A percentile compares a stretch with the other conserved stretches of the same genome.
Evolutionary conservation across 768 basidiomycete genomes (phyloP).

Genomic region (Sporobolomyces pararoseus): DNA sequence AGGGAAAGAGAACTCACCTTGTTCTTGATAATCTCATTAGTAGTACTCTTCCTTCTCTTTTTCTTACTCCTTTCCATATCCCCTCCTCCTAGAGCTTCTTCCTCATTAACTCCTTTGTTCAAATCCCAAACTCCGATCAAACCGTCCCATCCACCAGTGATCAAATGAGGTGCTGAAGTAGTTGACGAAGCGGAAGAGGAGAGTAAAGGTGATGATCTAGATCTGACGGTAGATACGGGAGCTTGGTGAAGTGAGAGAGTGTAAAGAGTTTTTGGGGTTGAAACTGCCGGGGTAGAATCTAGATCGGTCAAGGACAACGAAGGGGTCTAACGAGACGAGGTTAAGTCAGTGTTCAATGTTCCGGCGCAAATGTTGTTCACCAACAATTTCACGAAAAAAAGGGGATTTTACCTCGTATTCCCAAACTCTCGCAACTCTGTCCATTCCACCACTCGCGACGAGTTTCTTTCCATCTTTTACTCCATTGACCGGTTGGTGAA

Average conservation of each 20-base stretch:
- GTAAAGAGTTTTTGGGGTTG: slow-evolving; percentile 58
- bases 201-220: slow-evolving; percentile 46
- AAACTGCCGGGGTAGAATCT: slow-evolving; percentile 47
- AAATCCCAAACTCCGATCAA: slow-evolving; percentile 81
- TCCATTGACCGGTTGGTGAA: slow-evolving; percentile 49
- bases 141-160: slow-evolving; percentile 84
- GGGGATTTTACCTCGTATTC: slow-evolving; percentile 30
- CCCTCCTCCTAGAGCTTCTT: slow-evolving; percentile 51
- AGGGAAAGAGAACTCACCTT: slow-evolving; percentile 47
- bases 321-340: slow-evolving; percentile 22
- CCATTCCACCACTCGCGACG: slow-evolving; percentile 62
- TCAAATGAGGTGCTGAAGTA: slow-evolving; percentile 57
- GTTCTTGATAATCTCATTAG: slow-evolving; percentile 55
- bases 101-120: slow-evolving; percentile 61
- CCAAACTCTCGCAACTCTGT: slow-evolving; percentile 49
- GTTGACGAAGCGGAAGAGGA: slow-evolving; percentile 45
- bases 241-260: slow-evolving; percentile 78
- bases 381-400: too few species aligned
- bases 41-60: slow-evolving; percentile 62
- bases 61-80: slow-evolving; percentile 54
- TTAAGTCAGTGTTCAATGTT: too few species aligned
- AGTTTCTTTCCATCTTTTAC: slow-evolving; percentile 14
- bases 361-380: too few species aligned
- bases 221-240: slow-evolving; percentile 67
- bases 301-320: slow-evolving; percentile 46